A percentile compares a stretch with the other conserved stretches of the same genome.
Evolutionary conservation across 148 eudicot genomes (phyloP).

Genomic region (Fallopia convolvulus): DNA sequence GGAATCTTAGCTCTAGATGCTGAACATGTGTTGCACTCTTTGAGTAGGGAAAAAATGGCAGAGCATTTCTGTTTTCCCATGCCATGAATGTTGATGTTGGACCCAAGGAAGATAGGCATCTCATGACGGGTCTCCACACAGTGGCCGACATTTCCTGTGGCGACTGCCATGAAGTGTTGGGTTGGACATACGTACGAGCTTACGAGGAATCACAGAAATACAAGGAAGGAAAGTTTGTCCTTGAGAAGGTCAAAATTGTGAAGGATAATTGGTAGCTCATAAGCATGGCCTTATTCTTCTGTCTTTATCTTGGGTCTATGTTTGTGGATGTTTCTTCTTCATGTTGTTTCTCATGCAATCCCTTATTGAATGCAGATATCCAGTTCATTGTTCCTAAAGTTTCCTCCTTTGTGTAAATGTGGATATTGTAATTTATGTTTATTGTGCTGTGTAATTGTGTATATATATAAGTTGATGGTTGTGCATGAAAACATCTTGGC

Average conservation of each 20-base stretch:
- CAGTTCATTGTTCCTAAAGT: not conserved
- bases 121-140: conserved; percentile 78
- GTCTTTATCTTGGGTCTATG: not conserved
- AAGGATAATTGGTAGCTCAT: conserved; percentile 52
- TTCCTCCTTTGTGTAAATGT: not conserved
- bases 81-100: conserved; percentile 65
- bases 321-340: conserved; percentile 14
- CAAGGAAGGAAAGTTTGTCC: conserved; percentile 76
- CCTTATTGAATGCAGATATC: not conserved
- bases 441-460: not conserved
- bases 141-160: conserved; percentile 68
- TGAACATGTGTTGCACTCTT: not conserved
- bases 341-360: conserved; percentile 4
- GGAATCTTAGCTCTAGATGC: not conserved
- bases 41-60: conserved; percentile 56
- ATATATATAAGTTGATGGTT: not conserved
- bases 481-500: not conserved
- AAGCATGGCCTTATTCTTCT: conserved; percentile 7
- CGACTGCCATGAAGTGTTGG: conserved; percentile 67
- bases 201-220: conserved; percentile 73
- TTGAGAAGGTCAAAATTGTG: conserved; percentile 68
- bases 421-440: conserved; percentile 1
- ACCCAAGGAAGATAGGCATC: conserved; percentile 71
- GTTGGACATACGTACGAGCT: conserved; percentile 80
- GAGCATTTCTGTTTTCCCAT: conserved; percentile 80